phyloP scores from a whole-genome alignment of 2,329 filamentous ascomycete species.

The Pseudopithomyces chartarum region DNA sequence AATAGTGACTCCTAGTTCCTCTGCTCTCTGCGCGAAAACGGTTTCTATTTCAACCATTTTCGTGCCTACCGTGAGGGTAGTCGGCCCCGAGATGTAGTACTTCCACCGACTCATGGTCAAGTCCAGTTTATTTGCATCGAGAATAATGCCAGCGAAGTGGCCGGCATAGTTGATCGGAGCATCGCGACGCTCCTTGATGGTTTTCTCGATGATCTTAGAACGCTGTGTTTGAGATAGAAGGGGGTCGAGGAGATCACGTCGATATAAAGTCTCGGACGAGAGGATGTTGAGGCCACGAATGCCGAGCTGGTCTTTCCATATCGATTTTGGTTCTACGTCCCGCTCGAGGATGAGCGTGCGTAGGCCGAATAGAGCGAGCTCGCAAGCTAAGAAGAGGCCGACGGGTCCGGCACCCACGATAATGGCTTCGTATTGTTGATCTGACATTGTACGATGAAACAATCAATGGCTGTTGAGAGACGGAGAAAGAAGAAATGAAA shows the following conservation, averaged over 20 bases:
- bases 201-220: neutral
- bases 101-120: neutral
- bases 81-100: neutral
- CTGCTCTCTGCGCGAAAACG: neutral
- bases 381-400: neutral
- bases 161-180: neutral
- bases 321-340: neutral
- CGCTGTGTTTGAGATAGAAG: too few species aligned
- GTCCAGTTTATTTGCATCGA: constrained; percentile 2
- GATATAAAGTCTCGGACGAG: neutral
- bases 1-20: neutral
- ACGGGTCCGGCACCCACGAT: constrained; percentile 3
- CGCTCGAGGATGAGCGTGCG: neutral
- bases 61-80: neutral
- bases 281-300: neutral
- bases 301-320: neutral
- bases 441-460: too few species aligned
- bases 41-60: neutral
- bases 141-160: neutral
- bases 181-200: neutral
- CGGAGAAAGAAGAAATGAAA: too few species aligned
- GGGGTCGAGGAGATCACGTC: neutral
- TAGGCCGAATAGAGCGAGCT: neutral
- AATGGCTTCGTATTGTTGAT: neutral
- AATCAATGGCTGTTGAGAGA: too few species aligned